Evolutionary conservation across 2,329 filamentous ascomycete genomes (phyloP), one percentile per base, ranked within the genome.

Genomic region (Graphiopsis chlorocephala): DNA sequence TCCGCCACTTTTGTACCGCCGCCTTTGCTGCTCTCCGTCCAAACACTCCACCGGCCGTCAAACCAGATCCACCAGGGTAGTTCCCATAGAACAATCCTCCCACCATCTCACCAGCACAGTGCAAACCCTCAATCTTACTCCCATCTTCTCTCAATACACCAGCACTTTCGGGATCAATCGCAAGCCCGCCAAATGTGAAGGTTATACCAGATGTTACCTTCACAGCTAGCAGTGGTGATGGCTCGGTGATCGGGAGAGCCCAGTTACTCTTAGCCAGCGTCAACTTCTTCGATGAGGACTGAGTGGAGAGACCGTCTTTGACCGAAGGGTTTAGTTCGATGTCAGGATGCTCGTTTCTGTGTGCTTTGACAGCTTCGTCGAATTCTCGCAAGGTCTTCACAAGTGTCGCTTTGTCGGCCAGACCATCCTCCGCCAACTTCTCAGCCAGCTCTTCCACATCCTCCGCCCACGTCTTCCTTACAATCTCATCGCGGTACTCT

Each of bases 111-210:
- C 88, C 88, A 3, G 79, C 83, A 68, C 85, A 87, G 67, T 82
- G 89, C 2, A 90, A 70, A 0, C 86, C 85, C 0, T 80, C 80
- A 5, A 90, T 80, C n/a, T 78, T 75, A 4, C 71, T 69, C 1
- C 77, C 78, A 0, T 75, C 72, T 4, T 80, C 76, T 2, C 78
- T 80, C 15, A 88, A 72, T 0, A 89, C 82, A 3, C 78, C 78
- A 2, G 82, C 80, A 0, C 84, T 87, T 26, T 84, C 73, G 0
- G 85, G 80, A 57, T 86, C 80, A 1, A 88, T 82, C 5, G 81
- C 80, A 7, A 90, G 74, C 0, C 88, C 87, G 1, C 87, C 88
- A 76, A 90, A 90, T 0, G 88, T 90, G 68, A 90, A 90, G 0
- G 87, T 90, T 17, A 90, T 82, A 1, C 88, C 88, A 53, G 85